Base-by-base conservation (phyloP, 805 yeast genomes). In the Teunomyces kruisii region DNA sequence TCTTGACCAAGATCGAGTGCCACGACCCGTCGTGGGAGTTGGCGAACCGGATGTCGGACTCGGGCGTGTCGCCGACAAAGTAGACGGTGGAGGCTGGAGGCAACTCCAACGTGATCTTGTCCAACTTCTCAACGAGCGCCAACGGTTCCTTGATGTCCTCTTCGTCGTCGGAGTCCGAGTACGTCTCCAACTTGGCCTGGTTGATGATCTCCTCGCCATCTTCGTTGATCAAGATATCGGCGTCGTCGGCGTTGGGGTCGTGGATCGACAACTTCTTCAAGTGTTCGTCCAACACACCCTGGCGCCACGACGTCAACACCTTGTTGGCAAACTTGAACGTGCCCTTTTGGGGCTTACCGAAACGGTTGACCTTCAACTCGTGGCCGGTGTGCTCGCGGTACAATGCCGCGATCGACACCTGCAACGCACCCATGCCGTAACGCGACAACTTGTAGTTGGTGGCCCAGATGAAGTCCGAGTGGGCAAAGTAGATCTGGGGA, bases 351-450 rank as follows among this genome's bases (percentile, higher is more conserved):
- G 96, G 96, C 65, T 89, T 89, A 59, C 96, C 96, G 58, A 87
- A 89, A 59, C 95, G 74, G 42, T 86, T 86, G 38, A 86, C 91
- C 58, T 82, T 80, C 55, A 89, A 74, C 54, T 86, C 91, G 52
- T 75, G 77, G 47, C 96, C 96, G 2, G 96, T 88, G 58, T 85
- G 89, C 57, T 88, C 95, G 61, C 83, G 79, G 67, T 82, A 89
- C 47, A 89, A 72, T 0, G 96, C 94, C 45, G 91, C 90, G 58
- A 88, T 82, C 15, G 95, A 85, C 32, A 87, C 90, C 64, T 88
- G 96, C 52, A 89, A 74, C 3, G 97, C 96, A 48, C 97, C 97
- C 95, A 89, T 90, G 49, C 96, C 96, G 61, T 89, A 88, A 61
- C 97, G 76, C 13, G 89, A 81, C 50, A 86, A 72, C 55, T 80